Conservation (phyloP, 192 early-diverging fungal species). For the Coemansia sp. region DNA sequence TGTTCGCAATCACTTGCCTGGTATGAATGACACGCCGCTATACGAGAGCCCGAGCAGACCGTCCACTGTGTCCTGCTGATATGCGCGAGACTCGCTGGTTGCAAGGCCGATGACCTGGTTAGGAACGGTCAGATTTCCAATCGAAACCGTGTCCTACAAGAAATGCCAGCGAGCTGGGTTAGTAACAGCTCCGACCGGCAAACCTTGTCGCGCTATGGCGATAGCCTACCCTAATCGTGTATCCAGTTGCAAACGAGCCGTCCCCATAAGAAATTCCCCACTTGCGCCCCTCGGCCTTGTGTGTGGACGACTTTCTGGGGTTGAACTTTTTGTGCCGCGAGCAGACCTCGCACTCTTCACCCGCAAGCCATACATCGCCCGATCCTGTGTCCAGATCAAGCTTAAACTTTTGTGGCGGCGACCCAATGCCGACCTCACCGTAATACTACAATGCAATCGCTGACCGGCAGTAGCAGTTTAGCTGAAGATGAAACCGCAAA, state of each 20-base stretch:
- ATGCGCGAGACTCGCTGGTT: slow-evolving; percentile 54
- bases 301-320: slow-evolving; percentile 53
- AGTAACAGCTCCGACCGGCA: background rate
- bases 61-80: slow-evolving; percentile 58
- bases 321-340: slow-evolving; percentile 49
- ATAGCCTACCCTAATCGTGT: slow-evolving; percentile 31
- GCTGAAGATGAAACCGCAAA: background rate
- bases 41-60: slow-evolving; percentile 67
- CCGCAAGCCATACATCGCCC: slow-evolving; percentile 65
- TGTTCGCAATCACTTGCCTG: no score
- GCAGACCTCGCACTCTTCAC: slow-evolving; percentile 49
- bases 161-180: background rate
- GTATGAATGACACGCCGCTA: slow-evolving; percentile 52
- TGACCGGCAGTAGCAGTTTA: background rate
- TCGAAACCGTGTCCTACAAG: slow-evolving; percentile 52
- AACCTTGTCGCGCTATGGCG: background rate
- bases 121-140: slow-evolving; percentile 54
- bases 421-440: slow-evolving; percentile 59
- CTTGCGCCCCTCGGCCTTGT: slow-evolving; percentile 54
- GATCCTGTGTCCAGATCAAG: slow-evolving; percentile 72
- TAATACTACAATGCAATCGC: slow-evolving; percentile 56
- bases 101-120: slow-evolving; percentile 63
- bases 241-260: slow-evolving; percentile 53
- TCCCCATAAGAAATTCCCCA: slow-evolving; percentile 66
- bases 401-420: slow-evolving; percentile 64